Base-by-base conservation (phyloP, 75 land plant species). In the Sequoiadendron giganteum region DNA sequence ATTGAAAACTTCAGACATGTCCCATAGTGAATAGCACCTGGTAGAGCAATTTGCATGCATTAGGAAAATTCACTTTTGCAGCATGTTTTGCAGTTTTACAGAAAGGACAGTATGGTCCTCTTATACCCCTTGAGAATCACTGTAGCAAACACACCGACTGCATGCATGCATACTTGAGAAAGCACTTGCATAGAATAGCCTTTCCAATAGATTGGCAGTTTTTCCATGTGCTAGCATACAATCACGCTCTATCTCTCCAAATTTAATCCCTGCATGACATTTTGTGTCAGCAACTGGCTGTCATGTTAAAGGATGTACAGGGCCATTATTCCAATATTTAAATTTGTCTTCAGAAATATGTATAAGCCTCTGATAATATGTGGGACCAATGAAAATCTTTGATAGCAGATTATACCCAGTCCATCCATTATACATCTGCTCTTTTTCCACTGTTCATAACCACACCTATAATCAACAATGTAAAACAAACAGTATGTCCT, bases 171-270 rank as follows among this genome's bases (percentile, higher is more conserved):
- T 92, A 30, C 90, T 91, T 21, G 93, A 96, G 72, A 90, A 91
- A 83, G 94, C 99, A 43, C 97, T 95, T 25, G 93, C 89, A n/a
- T 76, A 91, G 81, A 97, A 97, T 25, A 95, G 90, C 72, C 97
- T 90, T 85, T 97, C 99, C 36, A 95, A 91, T 15, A 97, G 91
- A 70, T 93, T 93, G 30, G 94, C 94, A 32, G 96, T 88, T 11
- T 95, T 98, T 32, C 99, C 99, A 87, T 95, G 98, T 13, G 95
- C 97, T 32, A 95, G 88, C 39, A 97, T 85, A 80, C 98, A 97
- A 86, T 97, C 99, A 0, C 96, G 87, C 80, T 97, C 98, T 98
- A 97, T 97, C 86, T 97, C 99, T 5, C 99, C 99, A 87, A 97
- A 96, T 84, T 93, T 93, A 82, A 96, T 87, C 21, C 99, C 99